Evolutionary conservation across 345 rosid species (phyloP), one percentile per base, ranked within the genome.

Genomic region (Populus davidiana): DNA sequence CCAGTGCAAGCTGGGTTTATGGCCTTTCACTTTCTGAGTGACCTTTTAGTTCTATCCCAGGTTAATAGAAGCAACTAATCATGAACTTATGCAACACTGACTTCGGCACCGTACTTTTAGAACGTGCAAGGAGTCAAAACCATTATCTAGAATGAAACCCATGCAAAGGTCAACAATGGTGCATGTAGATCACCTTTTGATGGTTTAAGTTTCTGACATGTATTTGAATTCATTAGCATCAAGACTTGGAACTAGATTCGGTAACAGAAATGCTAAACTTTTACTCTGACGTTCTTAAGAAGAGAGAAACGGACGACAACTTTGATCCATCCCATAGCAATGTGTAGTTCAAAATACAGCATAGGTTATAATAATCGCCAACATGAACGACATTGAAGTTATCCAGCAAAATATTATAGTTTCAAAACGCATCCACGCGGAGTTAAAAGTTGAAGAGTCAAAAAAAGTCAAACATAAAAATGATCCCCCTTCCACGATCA

Each of bases 381-480:
- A 18, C 72, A 67, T 72, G 50, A 65, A 56, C 43, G 36, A 72
- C 35, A 71, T 36, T 67, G 3, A 16, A 72, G 74, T 21, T 33
- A 66, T 52, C 16, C 29, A 25, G 43, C 77, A 68, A 77, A 79
- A 67, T 27, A 27, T 14, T 44, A 33, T 6, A 39, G 70, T 33
- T 74, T 36, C 69, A 61, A 67, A 68, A 75, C 2, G 49, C 52
- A 41, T 5, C 52, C 11, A n/a, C 21, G 44, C 25, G 25, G 14
- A 56, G 16, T 17, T 17, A 8, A 11, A 11, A 14, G 75, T 67
- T 61, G 12, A 62, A 70, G 72, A 10, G 35, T 25, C 11, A 68
- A 59, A 69, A 81, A 70, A 38, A 9, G 33, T n/a, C 2, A 18
- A 33, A 6, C 13, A n/a, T 41, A 52, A 67, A 71, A 49, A 31